Conservation (phyloP, 2,329 filamentous ascomycete species). For the Monosporascus ibericus region DNA sequence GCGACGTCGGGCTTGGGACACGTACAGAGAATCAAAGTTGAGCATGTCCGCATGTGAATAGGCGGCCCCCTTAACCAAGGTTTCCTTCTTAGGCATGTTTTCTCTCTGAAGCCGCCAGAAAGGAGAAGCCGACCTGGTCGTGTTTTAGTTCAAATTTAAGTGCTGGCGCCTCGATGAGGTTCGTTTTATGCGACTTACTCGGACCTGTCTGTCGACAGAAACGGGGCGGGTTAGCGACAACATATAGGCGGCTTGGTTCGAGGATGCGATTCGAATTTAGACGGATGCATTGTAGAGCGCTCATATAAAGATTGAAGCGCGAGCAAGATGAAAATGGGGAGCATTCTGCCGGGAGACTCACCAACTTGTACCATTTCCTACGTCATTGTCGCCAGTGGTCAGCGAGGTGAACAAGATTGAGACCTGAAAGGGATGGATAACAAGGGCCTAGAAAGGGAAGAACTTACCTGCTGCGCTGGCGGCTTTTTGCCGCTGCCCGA, state of each 20-base stretch:
- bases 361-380: slow-evolving; percentile 99
- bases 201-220: slow-evolving; percentile 45
- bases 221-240: slow-evolving; percentile 11
- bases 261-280: background rate
- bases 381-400: slow-evolving; percentile 26
- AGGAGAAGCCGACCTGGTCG: slow-evolving; percentile 70
- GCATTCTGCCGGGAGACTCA: slow-evolving; percentile 39
- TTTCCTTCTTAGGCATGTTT: slow-evolving; percentile 44
- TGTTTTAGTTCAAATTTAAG: background rate
- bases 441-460: slow-evolving; percentile 1
- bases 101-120: slow-evolving; percentile 71
- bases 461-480: slow-evolving; percentile 58
- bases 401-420: slow-evolving; percentile 27
- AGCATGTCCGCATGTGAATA: slow-evolving; percentile 96
- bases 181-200: slow-evolving; percentile 43
- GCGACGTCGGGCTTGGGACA: slow-evolving; percentile 5
- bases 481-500: slow-evolving; percentile 64
- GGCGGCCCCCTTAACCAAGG: slow-evolving; percentile 81
- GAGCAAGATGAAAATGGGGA: too few species aligned
- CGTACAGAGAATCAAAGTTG: slow-evolving; percentile 76
- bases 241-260: too few species aligned
- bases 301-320: too few species aligned
- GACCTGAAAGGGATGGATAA: slow-evolving; percentile 8
- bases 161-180: background rate
- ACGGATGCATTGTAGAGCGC: too few species aligned